Evolutionary conservation across 495 filamentous ascomycete species (phyloP).

Genomic region (Podospora conica): DNA sequence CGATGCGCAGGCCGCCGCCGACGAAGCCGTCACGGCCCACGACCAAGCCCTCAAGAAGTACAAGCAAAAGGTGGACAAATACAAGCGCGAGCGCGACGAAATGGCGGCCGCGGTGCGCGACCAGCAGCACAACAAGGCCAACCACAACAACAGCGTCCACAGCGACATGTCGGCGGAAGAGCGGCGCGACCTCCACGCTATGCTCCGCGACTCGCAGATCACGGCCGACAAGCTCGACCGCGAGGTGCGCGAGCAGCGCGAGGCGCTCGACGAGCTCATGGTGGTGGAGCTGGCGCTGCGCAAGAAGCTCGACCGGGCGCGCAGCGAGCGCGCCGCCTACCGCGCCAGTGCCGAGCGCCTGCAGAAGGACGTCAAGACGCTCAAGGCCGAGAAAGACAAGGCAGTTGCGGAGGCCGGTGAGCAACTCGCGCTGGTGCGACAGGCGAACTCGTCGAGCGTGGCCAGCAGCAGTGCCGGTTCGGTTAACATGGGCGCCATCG

Average conservation of each 20-base stretch:
- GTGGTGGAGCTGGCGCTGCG: conserved; percentile 28
- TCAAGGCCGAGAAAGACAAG: conserved; percentile 35
- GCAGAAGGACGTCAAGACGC: conserved; percentile 34
- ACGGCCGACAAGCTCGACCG: conserved; percentile 39
- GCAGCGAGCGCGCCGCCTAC: conserved; percentile 40
- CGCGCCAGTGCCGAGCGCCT: conserved; percentile 39
- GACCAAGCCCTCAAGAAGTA: conserved; percentile 55
- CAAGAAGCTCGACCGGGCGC: conserved; percentile 42
- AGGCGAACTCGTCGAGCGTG: not conserved
- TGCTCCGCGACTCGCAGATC: conserved; percentile 66
- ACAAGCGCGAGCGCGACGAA: conserved; percentile 32
- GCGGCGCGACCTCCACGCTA: conserved; percentile 57
- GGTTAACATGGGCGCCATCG: conserved; percentile 35
- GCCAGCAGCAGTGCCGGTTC: conserved; percentile 9
- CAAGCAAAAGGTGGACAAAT: conserved; percentile 48
- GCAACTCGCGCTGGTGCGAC: conserved; percentile 15
- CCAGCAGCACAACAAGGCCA: conserved; percentile 19
- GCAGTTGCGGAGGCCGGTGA: conserved; percentile 21
- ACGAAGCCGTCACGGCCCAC: conserved; percentile 82
- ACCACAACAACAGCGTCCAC: conserved; percentile 22
- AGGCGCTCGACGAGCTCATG: conserved; percentile 31
- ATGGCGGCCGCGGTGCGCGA: conserved; percentile 26
- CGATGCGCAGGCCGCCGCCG: conserved; percentile 60
- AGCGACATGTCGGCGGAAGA: conserved; percentile 35
- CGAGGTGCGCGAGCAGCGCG: conserved; percentile 34